These are phyloP conservation scores for Acanthamoeba royreba DNA, from an alignment of 208 protist genomes.

Conservation along the genomic window DNA sequence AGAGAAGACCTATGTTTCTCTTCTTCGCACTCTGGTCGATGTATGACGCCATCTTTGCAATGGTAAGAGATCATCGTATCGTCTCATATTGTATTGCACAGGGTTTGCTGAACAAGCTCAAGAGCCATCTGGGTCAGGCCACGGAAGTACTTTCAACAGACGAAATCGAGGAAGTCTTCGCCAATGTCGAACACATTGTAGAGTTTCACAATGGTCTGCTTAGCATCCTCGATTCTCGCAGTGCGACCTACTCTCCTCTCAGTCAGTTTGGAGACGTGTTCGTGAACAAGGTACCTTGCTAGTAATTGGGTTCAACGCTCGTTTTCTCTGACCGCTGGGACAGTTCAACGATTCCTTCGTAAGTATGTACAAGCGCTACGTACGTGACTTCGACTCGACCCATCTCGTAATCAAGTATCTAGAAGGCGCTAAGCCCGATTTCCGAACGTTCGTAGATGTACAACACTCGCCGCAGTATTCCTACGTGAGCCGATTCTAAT, in stretches of 20 bases:
- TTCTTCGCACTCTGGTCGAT: neutral
- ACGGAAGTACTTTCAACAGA: neutral
- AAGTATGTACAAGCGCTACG: neutral
- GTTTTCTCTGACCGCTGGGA: neutral
- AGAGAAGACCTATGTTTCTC: constrained; percentile 41
- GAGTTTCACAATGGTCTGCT: constrained; percentile 19
- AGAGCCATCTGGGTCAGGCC: neutral
- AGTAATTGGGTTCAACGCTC: neutral
- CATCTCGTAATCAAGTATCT: neutral
- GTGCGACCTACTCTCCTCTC: neutral
- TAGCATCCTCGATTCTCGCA: constrained; percentile 35
- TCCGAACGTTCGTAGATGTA: neutral
- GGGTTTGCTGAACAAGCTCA: neutral
- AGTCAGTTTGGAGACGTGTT: constrained; percentile 56
- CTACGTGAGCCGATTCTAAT: neutral
- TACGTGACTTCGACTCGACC: neutral
- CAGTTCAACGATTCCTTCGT: neutral
- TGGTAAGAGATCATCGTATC: neutral
- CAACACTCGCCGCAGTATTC: neutral
- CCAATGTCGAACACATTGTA: constrained; percentile 57
- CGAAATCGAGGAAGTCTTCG: constrained; percentile 58
- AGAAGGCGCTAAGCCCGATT: neutral
- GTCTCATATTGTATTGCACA: neutral
- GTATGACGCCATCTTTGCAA: neutral
- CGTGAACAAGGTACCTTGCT: constrained; percentile 51